Percentiles rank a stretch among this genome's conserved stretches.
These are phyloP conservation scores for Candida boleticola DNA, from an alignment of 805 yeast genomes.

Conservation along the genomic window DNA sequence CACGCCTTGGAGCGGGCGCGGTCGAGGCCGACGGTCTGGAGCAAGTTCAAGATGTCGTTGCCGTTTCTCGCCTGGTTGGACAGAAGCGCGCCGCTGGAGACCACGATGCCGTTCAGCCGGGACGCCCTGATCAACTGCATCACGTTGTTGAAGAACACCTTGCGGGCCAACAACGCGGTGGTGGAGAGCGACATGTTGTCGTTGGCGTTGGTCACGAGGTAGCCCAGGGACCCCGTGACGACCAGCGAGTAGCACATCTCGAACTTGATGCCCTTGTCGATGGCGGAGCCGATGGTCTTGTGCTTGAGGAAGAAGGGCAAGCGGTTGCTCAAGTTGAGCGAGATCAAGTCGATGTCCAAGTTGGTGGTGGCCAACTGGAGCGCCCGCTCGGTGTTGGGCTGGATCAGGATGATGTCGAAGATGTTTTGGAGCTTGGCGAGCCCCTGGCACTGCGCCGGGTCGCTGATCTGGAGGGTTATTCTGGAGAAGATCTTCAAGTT, in stretches of 20 bases:
- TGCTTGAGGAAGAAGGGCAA: slow-evolving; percentile 79
- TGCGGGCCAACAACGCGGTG: slow-evolving; percentile 41
- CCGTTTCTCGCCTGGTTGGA: slow-evolving; percentile 63
- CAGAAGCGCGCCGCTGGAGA: slow-evolving; percentile 69
- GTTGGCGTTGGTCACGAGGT: slow-evolving; percentile 14
- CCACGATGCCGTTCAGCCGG: slow-evolving; percentile 72
- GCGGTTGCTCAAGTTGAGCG: slow-evolving; percentile 63
- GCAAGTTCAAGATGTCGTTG: slow-evolving; percentile 64
- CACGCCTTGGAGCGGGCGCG: slow-evolving; percentile 57
- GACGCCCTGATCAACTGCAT: slow-evolving; percentile 77
- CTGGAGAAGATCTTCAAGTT: slow-evolving; percentile 55
- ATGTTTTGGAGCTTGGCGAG: slow-evolving; percentile 44
- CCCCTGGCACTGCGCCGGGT: slow-evolving; percentile 72
- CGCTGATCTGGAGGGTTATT: slow-evolving; percentile 72
- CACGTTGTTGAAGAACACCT: slow-evolving; percentile 67
- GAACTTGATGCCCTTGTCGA: slow-evolving; percentile 76
- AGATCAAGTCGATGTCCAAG: slow-evolving; percentile 77
- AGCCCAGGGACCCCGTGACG: slow-evolving; percentile 38
- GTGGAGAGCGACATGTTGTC: slow-evolving; percentile 18
- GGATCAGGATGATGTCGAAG: slow-evolving; percentile 80
- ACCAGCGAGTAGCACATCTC: slow-evolving; percentile 71
- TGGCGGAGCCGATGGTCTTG: slow-evolving; percentile 79
- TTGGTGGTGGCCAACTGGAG: slow-evolving; percentile 70
- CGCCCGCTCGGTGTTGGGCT: slow-evolving; percentile 78
- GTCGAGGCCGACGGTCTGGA: slow-evolving; percentile 70